Base-by-base conservation (phyloP, 2,329 filamentous ascomycete species). In the Penicillium sp. region DNA sequence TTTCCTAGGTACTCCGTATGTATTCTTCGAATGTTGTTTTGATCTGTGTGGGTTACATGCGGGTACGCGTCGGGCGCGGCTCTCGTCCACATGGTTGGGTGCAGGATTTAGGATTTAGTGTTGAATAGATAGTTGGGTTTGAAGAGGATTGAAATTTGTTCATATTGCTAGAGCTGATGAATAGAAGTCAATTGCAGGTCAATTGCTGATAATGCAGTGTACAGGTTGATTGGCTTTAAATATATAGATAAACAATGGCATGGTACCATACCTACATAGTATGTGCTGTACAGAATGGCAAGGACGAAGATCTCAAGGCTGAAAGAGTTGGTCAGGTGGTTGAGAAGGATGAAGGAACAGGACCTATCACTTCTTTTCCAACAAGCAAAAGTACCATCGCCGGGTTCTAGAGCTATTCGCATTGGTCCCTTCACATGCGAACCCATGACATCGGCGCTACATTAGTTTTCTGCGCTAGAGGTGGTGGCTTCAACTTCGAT, bases 371-470 rank as follows among this genome's bases (percentile, higher is more conserved):
- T 18, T 20, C 17, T 32, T 18, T 20, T 20, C 30, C 17, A 25
- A 7, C 10, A 28, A 2, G 25, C 35, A 37, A 37, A 37, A 37
- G 35, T 37, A 37, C 35, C 17, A 37, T 26, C 23, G 7, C 30
- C 20, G 10, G 30, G 30, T 30, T 30, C 28, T 15, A 33, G 31
- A 33, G 20, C 20, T 16, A 9, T 20, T 30, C 37, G 49, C 50
- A 47, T 39, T 48, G 49, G 20, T 48, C 51, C 47, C 50, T 48
- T 38, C 45, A 50, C 51, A 51, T 47, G 51, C 31, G 30, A 44
- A 31, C 30, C 32, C 25, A 47, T 54, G 47, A 47, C 43, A 49
- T 50, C 31, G 44, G 34, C 27, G 39, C 17, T 41, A 39, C 42
- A 44, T 49, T 50, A 51, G 40, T 37, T 37, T 33, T 39, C 40